phyloP scores from a whole-genome alignment of 202 grass and related monocot species.

The Setaria italica region DNA sequence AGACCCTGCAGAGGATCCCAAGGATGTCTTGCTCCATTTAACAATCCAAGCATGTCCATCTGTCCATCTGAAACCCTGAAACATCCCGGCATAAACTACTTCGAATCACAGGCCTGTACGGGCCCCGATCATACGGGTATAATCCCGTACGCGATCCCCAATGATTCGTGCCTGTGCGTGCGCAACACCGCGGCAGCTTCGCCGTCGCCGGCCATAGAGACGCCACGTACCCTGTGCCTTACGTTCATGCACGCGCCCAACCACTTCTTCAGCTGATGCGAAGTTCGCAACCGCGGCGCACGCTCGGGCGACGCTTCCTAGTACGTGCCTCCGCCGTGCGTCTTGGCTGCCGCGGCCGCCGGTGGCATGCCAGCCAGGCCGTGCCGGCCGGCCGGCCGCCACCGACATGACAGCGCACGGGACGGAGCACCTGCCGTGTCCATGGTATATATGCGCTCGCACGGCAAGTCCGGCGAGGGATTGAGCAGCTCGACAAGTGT shows the following conservation, averaged over 20 bases:
- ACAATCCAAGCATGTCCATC: constrained; percentile 20
- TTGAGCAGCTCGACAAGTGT: constrained; percentile 16
- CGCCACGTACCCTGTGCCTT: constrained; percentile 16
- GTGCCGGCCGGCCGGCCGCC: not conserved
- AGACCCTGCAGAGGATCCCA: not conserved
- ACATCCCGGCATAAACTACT: not conserved
- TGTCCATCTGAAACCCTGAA: not conserved
- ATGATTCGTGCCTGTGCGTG: not conserved
- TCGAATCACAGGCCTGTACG: not conserved
- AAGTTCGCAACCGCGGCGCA: not conserved
- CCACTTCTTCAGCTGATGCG: not conserved
- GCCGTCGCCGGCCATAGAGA: not conserved
- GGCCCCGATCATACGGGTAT: not conserved
- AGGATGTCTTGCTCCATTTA: not conserved
- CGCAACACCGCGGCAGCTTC: constrained; percentile 43
- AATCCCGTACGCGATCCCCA: not conserved
- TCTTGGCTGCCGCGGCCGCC: constrained; percentile 12
- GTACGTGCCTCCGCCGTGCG: constrained; percentile 14
- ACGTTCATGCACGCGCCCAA: constrained; percentile 9
- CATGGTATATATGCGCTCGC: constrained; percentile 44
- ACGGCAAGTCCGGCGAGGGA: not conserved
- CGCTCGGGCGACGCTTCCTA: constrained; percentile 17
- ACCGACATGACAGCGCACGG: constrained; percentile 50
- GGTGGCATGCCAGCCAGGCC: constrained; percentile 54
- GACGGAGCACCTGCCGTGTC: not conserved